phyloP scores from a whole-genome alignment of 352 stramenopile genomes.

The Phytopythium boreale region DNA sequence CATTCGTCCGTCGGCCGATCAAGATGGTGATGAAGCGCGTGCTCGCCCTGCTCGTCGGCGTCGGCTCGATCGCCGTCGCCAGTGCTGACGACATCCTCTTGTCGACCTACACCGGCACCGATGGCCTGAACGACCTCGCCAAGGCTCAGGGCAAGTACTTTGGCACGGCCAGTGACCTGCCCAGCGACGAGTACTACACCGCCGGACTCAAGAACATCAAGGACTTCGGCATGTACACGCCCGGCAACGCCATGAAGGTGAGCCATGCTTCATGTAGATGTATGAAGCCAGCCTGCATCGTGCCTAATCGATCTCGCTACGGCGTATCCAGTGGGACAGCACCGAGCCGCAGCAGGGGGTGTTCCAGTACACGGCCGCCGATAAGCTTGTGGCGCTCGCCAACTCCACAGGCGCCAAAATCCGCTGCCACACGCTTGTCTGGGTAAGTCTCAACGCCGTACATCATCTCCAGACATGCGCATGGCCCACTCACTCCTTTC shows the following conservation, averaged over 20 bases:
- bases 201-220: constrained; percentile 20
- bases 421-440: constrained; percentile 25
- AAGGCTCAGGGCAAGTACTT: constrained; percentile 28
- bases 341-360: constrained; percentile 19
- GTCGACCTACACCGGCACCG: constrained; percentile 23
- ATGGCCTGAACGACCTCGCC: constrained; percentile 21
- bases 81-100: constrained; percentile 14
- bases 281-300: not conserved
- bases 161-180: constrained; percentile 21
- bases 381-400: constrained; percentile 25
- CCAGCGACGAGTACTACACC: constrained; percentile 16
- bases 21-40: constrained; percentile 18
- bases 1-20: not conserved
- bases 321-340: not conserved
- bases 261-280: not conserved
- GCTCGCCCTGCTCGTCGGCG: constrained; percentile 10
- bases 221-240: constrained; percentile 30
- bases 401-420: constrained; percentile 24
- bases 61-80: constrained; percentile 10
- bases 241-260: constrained; percentile 32
- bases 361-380: constrained; percentile 25
- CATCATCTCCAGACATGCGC: too few relatives aligned
- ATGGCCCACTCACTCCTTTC: too few relatives aligned
- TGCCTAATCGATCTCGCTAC: not conserved
- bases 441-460: constrained; percentile 13